Base-by-base conservation (phyloP, 2,329 filamentous ascomycete genomes). In the Diplodia sapinea region DNA sequence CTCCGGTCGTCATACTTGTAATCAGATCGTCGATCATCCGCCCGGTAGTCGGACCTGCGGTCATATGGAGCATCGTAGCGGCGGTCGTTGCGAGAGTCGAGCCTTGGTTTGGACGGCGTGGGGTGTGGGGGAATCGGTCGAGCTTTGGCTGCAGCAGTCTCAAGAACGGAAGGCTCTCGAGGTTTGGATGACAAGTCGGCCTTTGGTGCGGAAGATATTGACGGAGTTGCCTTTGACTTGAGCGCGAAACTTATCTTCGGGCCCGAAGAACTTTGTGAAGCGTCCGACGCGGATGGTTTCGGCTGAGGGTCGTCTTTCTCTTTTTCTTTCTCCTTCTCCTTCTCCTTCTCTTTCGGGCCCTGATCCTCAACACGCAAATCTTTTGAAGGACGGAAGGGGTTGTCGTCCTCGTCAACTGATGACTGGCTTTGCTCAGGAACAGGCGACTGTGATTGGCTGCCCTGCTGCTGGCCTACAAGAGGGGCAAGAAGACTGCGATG, bases 201-300 rank as follows among this genome's bases (percentile, higher is more conserved):
- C 51, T 85, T 84, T 33, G 82, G 79, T 70, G 84, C 85, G 56
- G 81, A 80, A 68, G 83, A 82, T 69, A 85, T 82, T 31, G 82
- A 80, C 23, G 89, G 83, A 3, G 85, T 83, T 12, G 84, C 85
- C 51, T 90, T 86, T 11, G 89, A 86, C 77, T 97, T 97, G 79
- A 98, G 93, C 1, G 93, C 93, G 77, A 98, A 98, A 77, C 93
- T 96, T 74, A 97, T 96, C 79, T 94, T 95, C 54, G 88, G 88
- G 2, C 82, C 81, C 68, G 83, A 81, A 75, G 83, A 77, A 69
- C 79, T 74, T 69, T 85, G 82, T n/a, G 86, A 82, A 5, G 86
- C 84, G 1, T 83, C 82, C 23, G 85, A 82, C 2, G 85, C 79
- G 49, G 86, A 82, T 68, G 86, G 85, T 67, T 79, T 82, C 12